Conservation (phyloP, 306 rosid genomes). For the Cajanus cajan region DNA sequence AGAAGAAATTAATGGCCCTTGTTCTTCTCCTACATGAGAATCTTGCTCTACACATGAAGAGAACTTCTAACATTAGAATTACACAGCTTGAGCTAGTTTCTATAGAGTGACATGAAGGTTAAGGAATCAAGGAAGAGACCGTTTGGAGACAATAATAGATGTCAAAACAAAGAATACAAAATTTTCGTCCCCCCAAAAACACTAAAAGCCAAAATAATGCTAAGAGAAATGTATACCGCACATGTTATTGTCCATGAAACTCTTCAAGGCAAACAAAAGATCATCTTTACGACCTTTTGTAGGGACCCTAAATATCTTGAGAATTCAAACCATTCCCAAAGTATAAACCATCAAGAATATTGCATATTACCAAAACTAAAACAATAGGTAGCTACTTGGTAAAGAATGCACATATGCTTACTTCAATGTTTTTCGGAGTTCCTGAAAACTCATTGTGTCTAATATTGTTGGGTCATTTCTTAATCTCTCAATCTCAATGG, state of each 20-base stretch:
- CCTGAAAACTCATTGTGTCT: conserved; percentile 73
- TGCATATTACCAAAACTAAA: neutral
- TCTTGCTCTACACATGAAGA: conserved; percentile 50
- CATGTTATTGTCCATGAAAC: conserved; percentile 51
- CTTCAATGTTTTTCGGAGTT: conserved; percentile 73
- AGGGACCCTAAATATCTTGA: conserved; percentile 66
- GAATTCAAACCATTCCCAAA: conserved; percentile 32
- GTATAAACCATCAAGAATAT: neutral
- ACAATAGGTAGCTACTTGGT: neutral
- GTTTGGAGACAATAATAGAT: neutral
- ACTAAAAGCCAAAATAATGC: conserved; percentile 6
- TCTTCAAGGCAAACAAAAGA: conserved; percentile 71
- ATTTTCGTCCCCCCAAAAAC: neutral
- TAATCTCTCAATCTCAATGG: conserved; percentile 56
- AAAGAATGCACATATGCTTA: conserved; percentile 27
- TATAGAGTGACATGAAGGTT: neutral
- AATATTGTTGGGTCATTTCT: conserved; percentile 58
- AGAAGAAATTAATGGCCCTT: conserved; percentile 36
- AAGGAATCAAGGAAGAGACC: neutral
- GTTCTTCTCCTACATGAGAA: conserved; percentile 41
- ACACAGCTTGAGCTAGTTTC: conserved; percentile 7
- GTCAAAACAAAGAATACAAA: neutral
- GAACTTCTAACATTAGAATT: conserved; percentile 25
- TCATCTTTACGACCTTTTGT: conserved; percentile 80
- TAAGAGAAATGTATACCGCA: conserved; percentile 48